These are phyloP conservation scores for Scedosporium aurantiacum DNA, from an alignment of 2,329 filamentous ascomycete genomes.

Conservation along the genomic window DNA sequence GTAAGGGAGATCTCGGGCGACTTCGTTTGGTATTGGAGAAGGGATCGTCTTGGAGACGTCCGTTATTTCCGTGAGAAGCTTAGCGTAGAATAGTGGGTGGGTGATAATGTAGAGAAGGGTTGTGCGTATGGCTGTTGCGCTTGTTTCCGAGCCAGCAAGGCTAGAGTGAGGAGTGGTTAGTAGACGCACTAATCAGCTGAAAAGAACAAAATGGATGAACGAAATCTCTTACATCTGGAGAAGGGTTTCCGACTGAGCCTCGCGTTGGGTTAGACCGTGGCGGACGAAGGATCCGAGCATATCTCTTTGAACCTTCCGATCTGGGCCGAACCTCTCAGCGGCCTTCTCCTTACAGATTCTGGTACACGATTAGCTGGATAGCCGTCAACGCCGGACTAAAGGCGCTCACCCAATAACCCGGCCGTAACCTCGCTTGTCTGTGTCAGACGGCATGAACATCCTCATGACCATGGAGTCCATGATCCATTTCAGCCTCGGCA, in stretches of 20 bases:
- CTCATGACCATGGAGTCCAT: conserved; percentile 29
- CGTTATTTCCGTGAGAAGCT: conserved; percentile 32
- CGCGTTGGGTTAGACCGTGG: conserved; percentile 25
- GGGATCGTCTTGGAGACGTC: conserved; percentile 3
- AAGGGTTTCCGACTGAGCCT: conserved; percentile 33
- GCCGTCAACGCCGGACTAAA: not conserved
- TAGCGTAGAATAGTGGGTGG: conserved; percentile 28
- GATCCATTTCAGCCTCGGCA: conserved; percentile 29
- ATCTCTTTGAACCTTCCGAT: conserved; percentile 31
- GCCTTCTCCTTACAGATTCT: conserved; percentile 33
- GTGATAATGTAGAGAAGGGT: conserved; percentile 40
- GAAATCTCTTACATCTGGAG: conserved; percentile 20
- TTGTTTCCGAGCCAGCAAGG: conserved; percentile 38
- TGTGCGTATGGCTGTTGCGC: conserved; percentile 37
- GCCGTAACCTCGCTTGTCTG: conserved; percentile 25
- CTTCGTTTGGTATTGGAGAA: conserved; percentile 19
- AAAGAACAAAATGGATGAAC: not conserved
- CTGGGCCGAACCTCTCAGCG: conserved; percentile 30
- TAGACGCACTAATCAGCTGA: not conserved
- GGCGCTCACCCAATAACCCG: conserved; percentile 32
- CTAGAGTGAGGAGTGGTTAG: not conserved
- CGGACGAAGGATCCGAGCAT: conserved; percentile 38
- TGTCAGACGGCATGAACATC: conserved; percentile 26
- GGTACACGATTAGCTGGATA: not conserved
- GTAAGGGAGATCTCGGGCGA: conserved; percentile 27